Evolutionary conservation across 805 yeast species (phyloP).

Genomic region (Saccharomycopsis oosterbeekiorum): DNA sequence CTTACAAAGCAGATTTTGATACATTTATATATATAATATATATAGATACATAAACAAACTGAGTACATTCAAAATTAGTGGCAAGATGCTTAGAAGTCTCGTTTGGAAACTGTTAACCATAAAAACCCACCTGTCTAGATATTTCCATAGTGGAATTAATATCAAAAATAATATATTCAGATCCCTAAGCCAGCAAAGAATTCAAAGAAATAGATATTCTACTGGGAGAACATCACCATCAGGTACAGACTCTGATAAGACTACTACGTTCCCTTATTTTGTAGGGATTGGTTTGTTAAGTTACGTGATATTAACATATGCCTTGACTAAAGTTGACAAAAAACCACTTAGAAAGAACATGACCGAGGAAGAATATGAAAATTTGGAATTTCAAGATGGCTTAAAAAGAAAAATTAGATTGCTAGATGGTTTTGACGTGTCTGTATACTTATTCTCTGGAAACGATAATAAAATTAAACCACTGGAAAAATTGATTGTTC

Average conservation of each 20-base stretch:
- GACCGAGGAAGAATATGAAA: constrained; percentile 22
- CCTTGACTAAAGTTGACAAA: constrained; percentile 23
- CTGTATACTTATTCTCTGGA: not conserved
- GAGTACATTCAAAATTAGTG: not conserved
- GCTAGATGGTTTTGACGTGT: not conserved
- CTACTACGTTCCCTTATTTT: constrained; percentile 22
- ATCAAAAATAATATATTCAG: not conserved
- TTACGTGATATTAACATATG: constrained; percentile 25
- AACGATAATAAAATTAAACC: not conserved
- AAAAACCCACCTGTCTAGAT: not conserved
- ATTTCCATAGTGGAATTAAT: not conserved
- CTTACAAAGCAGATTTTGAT: too few relatives aligned
- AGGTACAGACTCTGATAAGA: not conserved
- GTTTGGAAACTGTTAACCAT: not conserved
- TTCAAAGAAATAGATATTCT: not conserved
- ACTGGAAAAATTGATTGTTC: not conserved
- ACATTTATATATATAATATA: not conserved
- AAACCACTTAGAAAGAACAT: constrained; percentile 22
- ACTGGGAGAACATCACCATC: not conserved
- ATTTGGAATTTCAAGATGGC: constrained; percentile 9
- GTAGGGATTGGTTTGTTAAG: constrained; percentile 25
- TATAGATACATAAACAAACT: not conserved
- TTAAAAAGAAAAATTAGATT: constrained; percentile 11
- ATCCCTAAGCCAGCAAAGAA: not conserved
- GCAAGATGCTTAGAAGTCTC: not conserved